Percentiles rank a stretch among this genome's conserved stretches.
phyloP scores from a whole-genome alignment of 805 yeast genomes.

The Candida sakaeoensis region DNA sequence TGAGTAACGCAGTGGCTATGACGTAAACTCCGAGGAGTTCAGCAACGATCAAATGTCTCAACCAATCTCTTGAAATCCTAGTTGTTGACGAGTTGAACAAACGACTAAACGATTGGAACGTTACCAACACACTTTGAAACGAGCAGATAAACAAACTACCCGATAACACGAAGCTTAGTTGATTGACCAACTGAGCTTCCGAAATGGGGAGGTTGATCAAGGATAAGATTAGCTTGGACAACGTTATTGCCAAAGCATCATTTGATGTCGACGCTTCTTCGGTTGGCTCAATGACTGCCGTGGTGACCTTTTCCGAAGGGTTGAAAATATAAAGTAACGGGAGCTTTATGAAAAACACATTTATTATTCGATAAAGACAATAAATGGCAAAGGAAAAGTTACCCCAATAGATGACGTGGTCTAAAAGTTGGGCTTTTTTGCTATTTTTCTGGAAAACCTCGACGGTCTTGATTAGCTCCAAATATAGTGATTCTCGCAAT shows the following conservation, averaged over 20 bases:
- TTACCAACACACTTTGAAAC: conserved; percentile 58
- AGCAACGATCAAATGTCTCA: conserved; percentile 35
- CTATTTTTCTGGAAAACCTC: conserved; percentile 16
- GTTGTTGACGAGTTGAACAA: conserved; percentile 23
- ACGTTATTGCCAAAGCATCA: conserved; percentile 49
- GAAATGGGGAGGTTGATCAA: conserved; percentile 25
- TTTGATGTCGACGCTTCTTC: conserved; percentile 12
- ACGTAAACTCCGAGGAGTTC: conserved; percentile 50
- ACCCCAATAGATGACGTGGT: conserved; percentile 13
- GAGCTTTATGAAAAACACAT: conserved; percentile 38
- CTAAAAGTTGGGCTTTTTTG: conserved; percentile 4
- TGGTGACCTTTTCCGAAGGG: conserved; percentile 4
- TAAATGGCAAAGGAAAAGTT: conserved; percentile 39
- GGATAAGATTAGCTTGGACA: conserved; percentile 37
- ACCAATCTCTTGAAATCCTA: conserved; percentile 23
- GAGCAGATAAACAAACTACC: conserved; percentile 60
- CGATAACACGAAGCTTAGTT: conserved; percentile 50
- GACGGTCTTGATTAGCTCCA: conserved; percentile 24
- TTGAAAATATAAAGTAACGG: conserved; percentile 25
- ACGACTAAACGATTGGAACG: conserved; percentile 51
- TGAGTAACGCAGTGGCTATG: conserved; percentile 47
- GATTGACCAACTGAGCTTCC: conserved; percentile 40
- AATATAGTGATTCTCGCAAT: conserved; percentile 27
- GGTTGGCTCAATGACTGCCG: conserved; percentile 5
- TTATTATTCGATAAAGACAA: conserved; percentile 46